These are phyloP conservation scores for Monosporozyma siamensis DNA, from an alignment of 805 yeast species.

Conservation along the genomic window DNA sequence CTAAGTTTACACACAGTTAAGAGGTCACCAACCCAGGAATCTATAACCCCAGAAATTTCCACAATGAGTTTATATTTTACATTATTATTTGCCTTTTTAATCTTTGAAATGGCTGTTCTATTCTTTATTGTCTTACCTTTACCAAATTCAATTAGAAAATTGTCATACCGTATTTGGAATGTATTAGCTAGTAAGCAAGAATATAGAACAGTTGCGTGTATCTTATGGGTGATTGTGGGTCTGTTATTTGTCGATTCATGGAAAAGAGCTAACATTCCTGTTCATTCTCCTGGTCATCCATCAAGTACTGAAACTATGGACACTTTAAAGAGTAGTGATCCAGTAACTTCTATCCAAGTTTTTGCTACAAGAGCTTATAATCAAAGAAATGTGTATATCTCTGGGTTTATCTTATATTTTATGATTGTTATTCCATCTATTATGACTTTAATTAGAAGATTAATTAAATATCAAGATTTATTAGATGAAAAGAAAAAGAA, in stretches of 20 bases:
- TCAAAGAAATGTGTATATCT: constrained; percentile 53
- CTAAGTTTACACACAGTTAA: too few relatives aligned
- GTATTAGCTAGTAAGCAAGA: constrained; percentile 32
- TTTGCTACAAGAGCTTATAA: constrained; percentile 53
- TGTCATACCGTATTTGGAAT: constrained; percentile 33
- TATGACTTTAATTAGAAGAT: constrained; percentile 41
- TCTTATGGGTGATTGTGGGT: constrained; percentile 36
- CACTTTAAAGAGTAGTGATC: constrained; percentile 19
- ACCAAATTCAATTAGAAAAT: constrained; percentile 40
- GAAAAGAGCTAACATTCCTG: constrained; percentile 33
- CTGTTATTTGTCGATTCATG: constrained; percentile 48
- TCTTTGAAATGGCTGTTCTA: constrained; percentile 43
- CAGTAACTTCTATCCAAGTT: constrained; percentile 37
- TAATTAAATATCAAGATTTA: constrained; percentile 39
- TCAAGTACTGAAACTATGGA: neutral
- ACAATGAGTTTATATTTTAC: constrained; percentile 31
- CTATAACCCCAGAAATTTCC: too few relatives aligned
- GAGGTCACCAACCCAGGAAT: too few relatives aligned
- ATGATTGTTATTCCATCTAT: constrained; percentile 47
- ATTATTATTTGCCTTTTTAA: constrained; percentile 37
- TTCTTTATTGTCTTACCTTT: constrained; percentile 45
- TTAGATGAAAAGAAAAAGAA: constrained; percentile 13
- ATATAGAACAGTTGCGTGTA: constrained; percentile 37
- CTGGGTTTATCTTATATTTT: constrained; percentile 54
- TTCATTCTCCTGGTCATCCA: constrained; percentile 17